Conservation (phyloP, 208 protist genomes). For the Borovskyia barvae region DNA sequence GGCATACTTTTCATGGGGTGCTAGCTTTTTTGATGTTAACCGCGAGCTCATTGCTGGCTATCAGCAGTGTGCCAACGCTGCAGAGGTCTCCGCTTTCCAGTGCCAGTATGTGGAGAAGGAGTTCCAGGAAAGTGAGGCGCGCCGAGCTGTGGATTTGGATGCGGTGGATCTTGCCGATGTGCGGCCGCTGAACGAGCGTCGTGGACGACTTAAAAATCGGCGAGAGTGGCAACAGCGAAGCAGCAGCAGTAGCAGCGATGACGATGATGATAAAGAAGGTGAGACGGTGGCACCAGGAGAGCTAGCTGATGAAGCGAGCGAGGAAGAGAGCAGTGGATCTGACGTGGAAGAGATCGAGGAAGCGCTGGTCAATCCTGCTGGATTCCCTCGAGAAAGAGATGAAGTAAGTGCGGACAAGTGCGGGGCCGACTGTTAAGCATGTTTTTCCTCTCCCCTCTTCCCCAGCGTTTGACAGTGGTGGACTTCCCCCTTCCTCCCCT, state of each 20-base stretch:
- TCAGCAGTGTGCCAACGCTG: slow-evolving; percentile 46
- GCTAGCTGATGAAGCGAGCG: slow-evolving; percentile 5
- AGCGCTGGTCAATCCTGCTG: too few relatives aligned
- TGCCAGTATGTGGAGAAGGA: slow-evolving; percentile 46
- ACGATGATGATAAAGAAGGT: slow-evolving; percentile 11
- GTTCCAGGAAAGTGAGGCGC: slow-evolving; percentile 33
- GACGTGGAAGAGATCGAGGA: neutral
- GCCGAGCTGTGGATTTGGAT: slow-evolving; percentile 53
- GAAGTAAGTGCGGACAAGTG: neutral
- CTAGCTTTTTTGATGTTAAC: slow-evolving; percentile 96
- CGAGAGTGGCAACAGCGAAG: slow-evolving; percentile 28
- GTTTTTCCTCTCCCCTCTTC: slow-evolving; percentile 4
- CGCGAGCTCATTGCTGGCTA: slow-evolving; percentile 92
- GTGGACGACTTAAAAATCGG: slow-evolving; percentile 43
- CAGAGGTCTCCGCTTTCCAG: slow-evolving; percentile 71
- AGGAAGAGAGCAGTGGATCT: neutral
- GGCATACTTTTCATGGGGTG: slow-evolving; percentile 97
- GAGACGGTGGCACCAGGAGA: slow-evolving; percentile 13
- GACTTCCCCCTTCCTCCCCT: too few relatives aligned
- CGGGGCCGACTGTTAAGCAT: neutral
- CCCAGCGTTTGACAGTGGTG: too few relatives aligned
- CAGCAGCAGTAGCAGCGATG: slow-evolving; percentile 17
- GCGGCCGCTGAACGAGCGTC: slow-evolving; percentile 49
- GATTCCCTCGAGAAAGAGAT: too few relatives aligned
- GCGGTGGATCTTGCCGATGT: slow-evolving; percentile 47